Evolutionary conservation across 2,329 filamentous ascomycete species (phyloP).

Genomic region (Hansfordia pulvinata): DNA sequence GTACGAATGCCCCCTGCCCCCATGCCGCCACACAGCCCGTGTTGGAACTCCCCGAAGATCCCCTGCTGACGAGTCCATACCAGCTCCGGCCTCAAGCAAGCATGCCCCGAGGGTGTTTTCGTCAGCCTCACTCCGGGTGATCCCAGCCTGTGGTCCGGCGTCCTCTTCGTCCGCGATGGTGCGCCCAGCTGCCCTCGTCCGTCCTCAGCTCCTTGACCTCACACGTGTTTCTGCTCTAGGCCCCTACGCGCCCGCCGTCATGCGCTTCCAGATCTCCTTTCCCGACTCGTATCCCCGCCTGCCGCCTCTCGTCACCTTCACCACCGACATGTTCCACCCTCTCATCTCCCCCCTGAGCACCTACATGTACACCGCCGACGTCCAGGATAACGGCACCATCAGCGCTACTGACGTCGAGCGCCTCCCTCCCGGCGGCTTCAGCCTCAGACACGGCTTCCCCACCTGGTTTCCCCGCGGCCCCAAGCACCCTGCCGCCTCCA

Average conservation of each 20-base stretch:
- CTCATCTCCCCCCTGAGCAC: conserved; percentile 87
- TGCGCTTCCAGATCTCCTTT: conserved; percentile 85
- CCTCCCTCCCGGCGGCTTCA: conserved; percentile 80
- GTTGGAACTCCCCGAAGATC: conserved; percentile 2
- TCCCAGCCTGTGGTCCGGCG: conserved; percentile 74
- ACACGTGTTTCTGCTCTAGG: conserved; percentile 35
- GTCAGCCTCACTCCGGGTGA: conserved; percentile 73
- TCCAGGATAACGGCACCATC: conserved; percentile 61
- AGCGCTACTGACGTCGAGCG: conserved; percentile 74
- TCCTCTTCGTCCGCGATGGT: conserved; percentile 86
- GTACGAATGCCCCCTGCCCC: conserved; percentile 32
- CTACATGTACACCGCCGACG: conserved; percentile 78
- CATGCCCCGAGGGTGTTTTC: conserved; percentile 77
- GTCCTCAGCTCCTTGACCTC: conserved; percentile 4
- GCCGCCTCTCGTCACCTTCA: conserved; percentile 77
- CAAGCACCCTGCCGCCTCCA: conserved; percentile 21
- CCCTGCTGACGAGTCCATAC: conserved; percentile 12
- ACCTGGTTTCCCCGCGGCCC: conserved; percentile 64
- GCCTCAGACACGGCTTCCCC: conserved; percentile 79
- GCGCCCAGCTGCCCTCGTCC: conserved; percentile 10
- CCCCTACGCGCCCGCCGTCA: conserved; percentile 74
- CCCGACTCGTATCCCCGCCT: conserved; percentile 65
- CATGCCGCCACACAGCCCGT: conserved; percentile 1
- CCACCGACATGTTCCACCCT: conserved; percentile 89
- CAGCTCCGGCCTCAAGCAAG: conserved; percentile 69